Evolutionary conservation across 495 filamentous ascomycete genomes (phyloP).

Genomic region (Parathielavia appendiculata): DNA sequence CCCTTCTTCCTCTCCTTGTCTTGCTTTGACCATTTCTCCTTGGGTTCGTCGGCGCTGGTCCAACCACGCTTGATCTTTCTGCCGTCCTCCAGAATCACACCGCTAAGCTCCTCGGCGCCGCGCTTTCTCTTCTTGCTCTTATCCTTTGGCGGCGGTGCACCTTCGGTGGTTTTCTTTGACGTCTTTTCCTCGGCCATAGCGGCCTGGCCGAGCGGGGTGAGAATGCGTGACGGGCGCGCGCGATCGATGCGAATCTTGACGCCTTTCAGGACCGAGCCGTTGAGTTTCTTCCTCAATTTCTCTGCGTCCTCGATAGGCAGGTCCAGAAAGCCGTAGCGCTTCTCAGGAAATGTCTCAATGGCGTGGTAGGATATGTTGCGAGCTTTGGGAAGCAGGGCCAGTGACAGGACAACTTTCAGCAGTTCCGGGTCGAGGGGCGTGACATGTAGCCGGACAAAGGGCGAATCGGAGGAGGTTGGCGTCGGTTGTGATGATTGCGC

Average conservation of each 20-base stretch:
- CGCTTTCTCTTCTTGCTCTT: conserved; percentile 61
- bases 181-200: conserved; percentile 37
- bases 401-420: conserved; percentile 60
- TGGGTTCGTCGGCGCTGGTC: conserved; percentile 62
- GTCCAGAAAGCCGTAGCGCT: conserved; percentile 82
- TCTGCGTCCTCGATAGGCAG: conserved; percentile 75
- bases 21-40: conserved; percentile 49
- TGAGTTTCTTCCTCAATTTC: conserved; percentile 86
- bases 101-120: conserved; percentile 58
- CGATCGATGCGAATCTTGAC: conserved; percentile 77
- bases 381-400: conserved; percentile 59
- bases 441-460: conserved; percentile 65
- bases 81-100: conserved; percentile 63
- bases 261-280: conserved; percentile 80
- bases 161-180: conserved; percentile 35
- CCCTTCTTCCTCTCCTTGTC: conserved; percentile 48
- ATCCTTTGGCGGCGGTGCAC: conserved; percentile 29
- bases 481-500: background rate
- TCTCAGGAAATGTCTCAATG: conserved; percentile 82
- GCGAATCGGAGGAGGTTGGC: conserved; percentile 11
- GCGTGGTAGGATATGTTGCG: conserved; percentile 76
- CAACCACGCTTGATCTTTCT: conserved; percentile 86
- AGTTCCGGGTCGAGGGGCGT: conserved; percentile 73
- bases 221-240: conserved; percentile 54
- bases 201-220: conserved; percentile 30